These are phyloP conservation scores for Mycena haematopus DNA, from an alignment of 768 basidiomycete species.

Conservation along the genomic window DNA sequence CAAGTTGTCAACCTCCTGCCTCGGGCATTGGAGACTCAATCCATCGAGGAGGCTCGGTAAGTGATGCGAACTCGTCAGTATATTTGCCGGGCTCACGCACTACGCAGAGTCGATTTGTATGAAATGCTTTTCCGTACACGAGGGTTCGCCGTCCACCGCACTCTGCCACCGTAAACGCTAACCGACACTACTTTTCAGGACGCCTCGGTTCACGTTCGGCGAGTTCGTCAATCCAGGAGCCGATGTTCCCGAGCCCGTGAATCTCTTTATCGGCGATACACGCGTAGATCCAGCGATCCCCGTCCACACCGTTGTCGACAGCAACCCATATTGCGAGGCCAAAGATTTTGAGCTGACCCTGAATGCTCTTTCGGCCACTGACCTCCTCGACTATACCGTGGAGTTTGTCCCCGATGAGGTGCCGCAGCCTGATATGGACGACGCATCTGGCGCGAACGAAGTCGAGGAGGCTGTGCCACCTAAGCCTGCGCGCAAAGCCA, in stretches of 20 bases:
- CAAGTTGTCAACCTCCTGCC: conserved; percentile 8
- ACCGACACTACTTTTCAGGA: background rate
- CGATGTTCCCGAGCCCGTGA: background rate
- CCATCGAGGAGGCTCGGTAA: conserved; percentile 13
- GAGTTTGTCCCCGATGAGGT: conserved; percentile 15
- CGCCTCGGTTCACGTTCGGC: background rate
- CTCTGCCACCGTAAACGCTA: background rate
- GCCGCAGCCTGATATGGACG: background rate
- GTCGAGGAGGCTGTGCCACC: background rate
- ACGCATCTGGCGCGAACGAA: background rate
- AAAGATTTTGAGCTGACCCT: background rate
- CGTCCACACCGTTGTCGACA: background rate
- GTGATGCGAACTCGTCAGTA: background rate
- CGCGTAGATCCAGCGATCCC: background rate
- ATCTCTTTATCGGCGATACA: background rate
- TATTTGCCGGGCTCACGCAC: background rate
- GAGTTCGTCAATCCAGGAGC: conserved; percentile 23
- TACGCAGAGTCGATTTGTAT: background rate
- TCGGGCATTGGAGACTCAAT: background rate
- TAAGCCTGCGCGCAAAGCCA: background rate
- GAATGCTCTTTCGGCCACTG: background rate
- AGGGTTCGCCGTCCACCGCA: background rate
- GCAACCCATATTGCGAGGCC: background rate
- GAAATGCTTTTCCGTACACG: background rate
- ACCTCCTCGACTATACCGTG: conserved; percentile 1